phyloP scores from a whole-genome alignment of 2,329 filamentous ascomycete species.

The Pseudophaeomoniella oleicola region DNA sequence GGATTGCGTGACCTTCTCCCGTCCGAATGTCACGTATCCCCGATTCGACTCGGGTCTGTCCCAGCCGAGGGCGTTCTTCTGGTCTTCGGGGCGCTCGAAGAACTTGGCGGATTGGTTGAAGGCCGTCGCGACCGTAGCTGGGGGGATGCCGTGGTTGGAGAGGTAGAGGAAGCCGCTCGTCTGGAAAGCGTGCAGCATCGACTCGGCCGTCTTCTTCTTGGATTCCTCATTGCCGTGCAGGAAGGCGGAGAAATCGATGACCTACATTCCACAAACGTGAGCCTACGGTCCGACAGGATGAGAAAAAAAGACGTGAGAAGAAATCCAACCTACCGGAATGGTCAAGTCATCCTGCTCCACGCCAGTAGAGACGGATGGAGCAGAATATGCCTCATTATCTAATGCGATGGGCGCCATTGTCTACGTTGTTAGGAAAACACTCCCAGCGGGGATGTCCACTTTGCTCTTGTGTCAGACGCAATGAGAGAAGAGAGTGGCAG shows the following conservation, averaged over 20 bases:
- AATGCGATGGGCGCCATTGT: slow-evolving; percentile 1
- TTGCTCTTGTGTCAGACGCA: no score
- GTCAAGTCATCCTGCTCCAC: slow-evolving; percentile 28
- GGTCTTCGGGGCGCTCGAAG: slow-evolving; percentile 47
- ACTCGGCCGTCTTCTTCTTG: slow-evolving; percentile 50
- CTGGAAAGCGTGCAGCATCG: slow-evolving; percentile 68
- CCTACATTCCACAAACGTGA: no score
- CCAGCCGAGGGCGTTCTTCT: slow-evolving; percentile 57
- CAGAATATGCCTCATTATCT: neutral
- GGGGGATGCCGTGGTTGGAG: slow-evolving; percentile 58
- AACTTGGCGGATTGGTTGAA: slow-evolving; percentile 58
- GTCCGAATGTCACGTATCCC: slow-evolving; percentile 55
- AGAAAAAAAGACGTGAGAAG: neutral
- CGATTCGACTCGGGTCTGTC: slow-evolving; percentile 58
- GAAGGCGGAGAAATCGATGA: slow-evolving; percentile 67
- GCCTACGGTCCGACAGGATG: neutral
- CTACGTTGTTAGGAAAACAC: no score
- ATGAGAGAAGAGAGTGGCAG: no score
- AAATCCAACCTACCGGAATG: slow-evolving; percentile 21
- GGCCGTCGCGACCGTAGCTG: slow-evolving; percentile 41
- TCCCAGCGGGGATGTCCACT: no score
- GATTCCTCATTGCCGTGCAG: slow-evolving; percentile 45
- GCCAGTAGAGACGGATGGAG: slow-evolving; percentile 12
- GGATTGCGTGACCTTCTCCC: slow-evolving; percentile 55
- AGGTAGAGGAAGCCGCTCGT: slow-evolving; percentile 83